These are phyloP conservation scores for Mycosarcoma maydis DNA, from an alignment of 1,284 basidiomycete species.

Conservation along the genomic window DNA sequence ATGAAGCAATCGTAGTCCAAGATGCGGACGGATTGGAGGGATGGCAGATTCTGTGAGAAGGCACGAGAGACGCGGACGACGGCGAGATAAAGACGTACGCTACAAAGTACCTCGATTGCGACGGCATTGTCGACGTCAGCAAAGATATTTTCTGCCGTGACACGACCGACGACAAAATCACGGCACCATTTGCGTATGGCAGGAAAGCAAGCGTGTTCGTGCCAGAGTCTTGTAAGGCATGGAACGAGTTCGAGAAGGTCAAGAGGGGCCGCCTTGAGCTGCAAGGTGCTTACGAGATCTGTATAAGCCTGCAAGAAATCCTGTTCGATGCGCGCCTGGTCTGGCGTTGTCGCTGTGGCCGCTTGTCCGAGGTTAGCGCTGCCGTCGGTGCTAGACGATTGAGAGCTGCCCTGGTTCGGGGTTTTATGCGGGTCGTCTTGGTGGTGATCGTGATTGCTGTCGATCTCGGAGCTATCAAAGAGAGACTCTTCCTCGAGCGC, in stretches of 20 bases:
- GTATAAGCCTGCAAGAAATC: slow-evolving; percentile 34
- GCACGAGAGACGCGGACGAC: slow-evolving; percentile 50
- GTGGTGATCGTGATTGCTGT: slow-evolving; percentile 8
- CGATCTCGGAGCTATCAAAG: slow-evolving; percentile 9
- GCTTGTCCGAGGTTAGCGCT: not conserved
- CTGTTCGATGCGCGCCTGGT: slow-evolving; percentile 23
- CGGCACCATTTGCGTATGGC: slow-evolving; percentile 43
- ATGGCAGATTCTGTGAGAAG: slow-evolving; percentile 26
- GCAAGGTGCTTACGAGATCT: slow-evolving; percentile 31
- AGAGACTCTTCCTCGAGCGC: slow-evolving; percentile 31
- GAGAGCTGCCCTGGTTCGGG: not conserved
- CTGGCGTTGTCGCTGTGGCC: not conserved
- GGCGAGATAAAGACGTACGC: slow-evolving; percentile 52
- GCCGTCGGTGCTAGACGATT: not conserved
- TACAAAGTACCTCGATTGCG: slow-evolving; percentile 51
- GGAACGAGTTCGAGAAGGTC: slow-evolving; percentile 45
- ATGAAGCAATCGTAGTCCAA: slow-evolving; percentile 51
- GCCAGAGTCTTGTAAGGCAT: slow-evolving; percentile 25
- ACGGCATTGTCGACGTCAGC: slow-evolving; percentile 33
- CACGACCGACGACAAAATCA: slow-evolving; percentile 46
- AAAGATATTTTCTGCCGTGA: slow-evolving; percentile 32
- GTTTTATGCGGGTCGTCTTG: not conserved
- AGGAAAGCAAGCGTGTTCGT: slow-evolving; percentile 27
- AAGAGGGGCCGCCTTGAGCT: slow-evolving; percentile 32
- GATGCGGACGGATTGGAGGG: slow-evolving; percentile 43